Base-by-base conservation (phyloP, 1,284 basidiomycete species). In the Trichosporon inkin region DNA sequence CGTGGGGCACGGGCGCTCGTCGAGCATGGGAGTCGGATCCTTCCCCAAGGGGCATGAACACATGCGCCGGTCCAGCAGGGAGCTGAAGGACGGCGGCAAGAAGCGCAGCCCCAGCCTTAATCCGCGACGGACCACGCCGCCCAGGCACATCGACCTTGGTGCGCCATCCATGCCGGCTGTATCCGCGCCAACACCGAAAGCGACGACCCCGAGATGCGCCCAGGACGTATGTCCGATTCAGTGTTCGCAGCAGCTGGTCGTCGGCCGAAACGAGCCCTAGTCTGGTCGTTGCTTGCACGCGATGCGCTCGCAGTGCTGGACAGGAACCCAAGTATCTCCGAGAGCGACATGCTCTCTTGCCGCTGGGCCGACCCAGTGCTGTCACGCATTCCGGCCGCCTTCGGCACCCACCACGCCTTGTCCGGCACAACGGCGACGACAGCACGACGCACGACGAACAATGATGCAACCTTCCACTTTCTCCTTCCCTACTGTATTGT, bases 241-340 rank as follows among this genome's bases (percentile, higher is more conserved):
- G 40, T 44, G 40, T 22, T 22, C 40, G 40, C 40, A 44, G 40
- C 40, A 44, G 40, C 40, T 44, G 11, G 40, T 44, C 20, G 40
- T 44, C 40, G 40, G 40, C 8, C 40, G 22, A 22, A 22, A 44
- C 20, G 13, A 24, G 10, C 40, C 40, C 13, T 44, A 19, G 22
- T 13, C 17, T 19, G 20, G 17, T 44, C 39, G 40, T 22, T 44
- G 13, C 19, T 10, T 10, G 28, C 8, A 32, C 5, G 28, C 8
- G 28, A 32, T 8, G 28, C 28, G 28, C 28, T 32, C 5, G 28
- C 28, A 32, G 8, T 32, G 4, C 28, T 32, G 28, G 28, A 32
- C 28, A 32, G 28, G 28, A 32, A 32, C 8, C n/a, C 28, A 32
- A 32, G 28, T 8, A n/a, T 32, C 28, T 32, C 28, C 5, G 28